Evolutionary conservation across 352 stramenopile genomes (phyloP).

Genomic region (Halophytophthora polymorphica): DNA sequence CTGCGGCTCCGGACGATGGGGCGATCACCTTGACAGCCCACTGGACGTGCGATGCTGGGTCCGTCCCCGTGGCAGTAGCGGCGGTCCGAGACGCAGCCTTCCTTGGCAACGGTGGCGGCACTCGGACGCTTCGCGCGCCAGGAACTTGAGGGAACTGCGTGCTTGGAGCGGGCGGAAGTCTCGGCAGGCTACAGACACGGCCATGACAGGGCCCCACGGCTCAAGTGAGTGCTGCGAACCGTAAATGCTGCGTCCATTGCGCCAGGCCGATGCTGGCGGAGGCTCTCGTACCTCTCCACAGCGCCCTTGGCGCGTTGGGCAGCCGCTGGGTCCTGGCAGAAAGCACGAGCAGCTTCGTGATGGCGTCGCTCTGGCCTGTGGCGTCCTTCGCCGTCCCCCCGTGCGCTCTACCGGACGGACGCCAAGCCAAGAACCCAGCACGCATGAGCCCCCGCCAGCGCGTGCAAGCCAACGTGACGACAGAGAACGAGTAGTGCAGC

Average conservation of each 20-base stretch:
- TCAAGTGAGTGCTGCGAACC: no score
- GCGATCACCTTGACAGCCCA: slow-evolving; percentile 34
- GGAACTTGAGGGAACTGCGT: neutral
- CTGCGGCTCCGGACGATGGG: neutral
- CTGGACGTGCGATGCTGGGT: slow-evolving; percentile 21
- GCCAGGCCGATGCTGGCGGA: no score
- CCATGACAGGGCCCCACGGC: no score
- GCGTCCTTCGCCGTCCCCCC: slow-evolving; percentile 15
- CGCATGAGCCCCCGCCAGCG: neutral
- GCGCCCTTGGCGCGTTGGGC: no score
- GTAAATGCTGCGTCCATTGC: no score
- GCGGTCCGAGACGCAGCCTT: neutral
- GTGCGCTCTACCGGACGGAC: slow-evolving; percentile 34
- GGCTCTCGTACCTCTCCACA: no score
- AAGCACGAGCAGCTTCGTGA: neutral
- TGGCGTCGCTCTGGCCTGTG: neutral
- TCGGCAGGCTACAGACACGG: slow-evolving; percentile 11
- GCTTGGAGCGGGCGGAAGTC: slow-evolving; percentile 4
- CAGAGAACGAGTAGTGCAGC: neutral
- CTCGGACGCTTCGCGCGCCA: neutral
- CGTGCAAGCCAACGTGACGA: neutral
- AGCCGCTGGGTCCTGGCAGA: neutral
- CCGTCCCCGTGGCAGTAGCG: slow-evolving; percentile 3
- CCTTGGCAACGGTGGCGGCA: neutral
- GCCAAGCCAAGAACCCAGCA: neutral